Base-by-base conservation (phyloP, 2,329 filamentous ascomycete genomes). In the Cryphonectria nitschkei region DNA sequence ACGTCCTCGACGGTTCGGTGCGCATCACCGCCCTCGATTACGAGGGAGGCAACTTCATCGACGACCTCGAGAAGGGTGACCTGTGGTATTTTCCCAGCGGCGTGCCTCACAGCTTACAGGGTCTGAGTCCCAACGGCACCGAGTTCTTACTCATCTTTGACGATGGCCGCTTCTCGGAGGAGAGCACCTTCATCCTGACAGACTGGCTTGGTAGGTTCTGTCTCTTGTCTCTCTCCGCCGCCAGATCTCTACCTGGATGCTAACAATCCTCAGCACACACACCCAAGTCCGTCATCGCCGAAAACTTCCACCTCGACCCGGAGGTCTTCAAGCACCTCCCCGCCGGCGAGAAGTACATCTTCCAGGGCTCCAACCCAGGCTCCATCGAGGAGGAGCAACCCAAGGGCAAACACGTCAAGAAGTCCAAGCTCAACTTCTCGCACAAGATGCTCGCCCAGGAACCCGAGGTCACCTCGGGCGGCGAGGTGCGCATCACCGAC, bases 51-150 rank as follows among this genome's bases (percentile, higher is more conserved):
- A 92, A 89, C 73, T 94, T 93, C 78, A 87, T 94, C 72, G 92
- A 94, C 74, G 92, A 95, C 76, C 81, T 95, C 32, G 86, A 89
- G 76, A 90, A 92, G 76, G 93, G 93, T 5, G 93, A 95, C 74
- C 79, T 95, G 8, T 95, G 92, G 92, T 95, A 93, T 76, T 95
- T 95, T 81, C 92, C 92, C 32, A 89, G 89, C 14, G 92, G 92
- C 8, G 87, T 94, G 46, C 92, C 92, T 14, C 92, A 95, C 79
- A 93, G 91, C 0, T 86, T 95, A 1, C 92, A 94, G 79, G 92
- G 91, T 0, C 82, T 94, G 1, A 85, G 88, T 60, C 83, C 86
- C 37, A 90, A 92, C 62, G 92, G 84, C 62, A 84, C 82, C 61
- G 83, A 85, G 75, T 85, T 85, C 66, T 79, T 85, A 52, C 79